Evolutionary conservation across 148 eudicot genomes (phyloP).

Genomic region (Chenopodium suecicum): DNA sequence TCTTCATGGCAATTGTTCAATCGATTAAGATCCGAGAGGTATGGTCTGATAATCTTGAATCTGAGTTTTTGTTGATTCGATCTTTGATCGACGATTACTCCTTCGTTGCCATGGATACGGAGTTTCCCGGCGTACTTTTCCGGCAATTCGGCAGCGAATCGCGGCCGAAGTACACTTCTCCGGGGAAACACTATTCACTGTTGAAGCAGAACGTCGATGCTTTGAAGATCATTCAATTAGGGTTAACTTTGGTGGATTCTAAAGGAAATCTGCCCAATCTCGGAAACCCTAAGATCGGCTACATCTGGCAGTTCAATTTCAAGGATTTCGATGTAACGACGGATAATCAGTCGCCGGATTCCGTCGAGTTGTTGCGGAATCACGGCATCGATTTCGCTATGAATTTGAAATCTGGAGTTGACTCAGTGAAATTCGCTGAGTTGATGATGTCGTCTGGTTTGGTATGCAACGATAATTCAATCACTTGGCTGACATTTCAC

Average conservation of each 20-base stretch:
- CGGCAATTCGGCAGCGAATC: not conserved
- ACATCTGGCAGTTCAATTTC: slow-evolving; percentile 72
- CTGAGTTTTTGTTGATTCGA: slow-evolving; percentile 41
- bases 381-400: slow-evolving; percentile 42
- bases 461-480: slow-evolving; percentile 40
- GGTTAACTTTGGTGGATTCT: slow-evolving; percentile 52
- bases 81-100: slow-evolving; percentile 34
- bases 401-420: slow-evolving; percentile 38
- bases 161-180: too few relatives aligned
- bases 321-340: slow-evolving; percentile 41
- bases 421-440: slow-evolving; percentile 43
- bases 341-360: slow-evolving; percentile 42
- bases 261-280: slow-evolving; percentile 54
- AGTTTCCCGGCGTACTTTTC: slow-evolving; percentile 45
- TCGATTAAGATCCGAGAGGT: slow-evolving; percentile 39
- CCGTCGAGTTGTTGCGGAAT: slow-evolving; percentile 40
- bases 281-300: slow-evolving; percentile 30
- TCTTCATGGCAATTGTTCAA: not conserved
- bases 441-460: slow-evolving; percentile 65
- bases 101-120: slow-evolving; percentile 62
- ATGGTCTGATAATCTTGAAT: slow-evolving; percentile 43
- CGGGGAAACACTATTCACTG: slow-evolving; percentile 28
- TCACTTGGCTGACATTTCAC: slow-evolving; percentile 64
- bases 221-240: slow-evolving; percentile 57
- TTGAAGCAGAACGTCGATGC: slow-evolving; percentile 59